Conservation (phyloP, 768 basidiomycete genomes). For the Macrolepiota dolichaula region DNA sequence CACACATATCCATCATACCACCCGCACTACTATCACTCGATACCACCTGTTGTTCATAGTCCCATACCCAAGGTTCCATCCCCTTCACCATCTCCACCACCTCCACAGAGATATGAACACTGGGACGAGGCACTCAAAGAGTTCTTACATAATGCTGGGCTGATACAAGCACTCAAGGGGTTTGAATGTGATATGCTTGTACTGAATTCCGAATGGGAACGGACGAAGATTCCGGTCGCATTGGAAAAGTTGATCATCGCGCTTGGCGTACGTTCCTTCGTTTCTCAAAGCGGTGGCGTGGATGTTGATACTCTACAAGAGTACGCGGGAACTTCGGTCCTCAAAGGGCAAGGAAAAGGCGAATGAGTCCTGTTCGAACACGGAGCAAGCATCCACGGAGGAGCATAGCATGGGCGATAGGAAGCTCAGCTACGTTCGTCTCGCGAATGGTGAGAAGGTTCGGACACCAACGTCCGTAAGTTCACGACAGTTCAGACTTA, state of each 20-base stretch:
- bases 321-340: conserved; percentile 19
- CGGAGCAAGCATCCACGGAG: conserved; percentile 10
- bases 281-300: conserved; percentile 1
- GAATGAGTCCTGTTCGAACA: conserved; percentile 2
- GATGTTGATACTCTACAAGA: conserved; percentile 18
- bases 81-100: conserved; percentile 1
- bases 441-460: conserved; percentile 41
- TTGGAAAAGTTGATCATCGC: conserved; percentile 47
- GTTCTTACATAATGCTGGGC: conserved; percentile 53
- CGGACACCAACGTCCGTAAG: conserved; percentile 60
- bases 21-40: background rate
- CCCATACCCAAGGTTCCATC: background rate
- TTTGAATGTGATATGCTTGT: conserved; percentile 72
- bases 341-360: background rate
- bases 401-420: conserved; percentile 52
- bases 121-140: conserved; percentile 59
- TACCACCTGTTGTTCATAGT: background rate
- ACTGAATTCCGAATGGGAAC: conserved; percentile 66
- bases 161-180: conserved; percentile 57
- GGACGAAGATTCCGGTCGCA: conserved; percentile 50
- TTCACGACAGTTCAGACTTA: conserved; percentile 10
- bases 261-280: conserved; percentile 9
- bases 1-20: conserved; percentile 3
- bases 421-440: conserved; percentile 60
- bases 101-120: conserved; percentile 40